A percentile compares a stretch with the other conserved stretches of the same genome.
phyloP scores from a whole-genome alignment of 2,329 filamentous ascomycete species.

The Trichoderma simmonsii region DNA sequence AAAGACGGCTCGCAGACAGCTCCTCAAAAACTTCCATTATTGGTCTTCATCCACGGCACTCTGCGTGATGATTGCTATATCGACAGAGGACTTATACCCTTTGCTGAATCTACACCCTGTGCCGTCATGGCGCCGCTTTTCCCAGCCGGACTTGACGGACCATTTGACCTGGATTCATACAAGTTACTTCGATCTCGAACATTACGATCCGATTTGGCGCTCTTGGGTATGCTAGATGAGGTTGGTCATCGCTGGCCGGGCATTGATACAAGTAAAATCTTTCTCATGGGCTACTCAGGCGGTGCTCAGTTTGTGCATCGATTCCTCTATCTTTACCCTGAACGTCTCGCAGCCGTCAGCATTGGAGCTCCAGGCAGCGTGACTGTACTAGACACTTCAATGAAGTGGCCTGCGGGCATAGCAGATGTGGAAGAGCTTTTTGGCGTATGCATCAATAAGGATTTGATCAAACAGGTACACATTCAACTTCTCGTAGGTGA shows the following conservation, averaged over 20 bases:
- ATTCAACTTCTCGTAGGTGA: not conserved
- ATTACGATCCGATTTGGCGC: not conserved
- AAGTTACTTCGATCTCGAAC: not conserved
- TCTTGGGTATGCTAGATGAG: not conserved
- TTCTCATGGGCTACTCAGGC: not conserved
- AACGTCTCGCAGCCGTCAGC: not conserved
- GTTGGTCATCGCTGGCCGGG: not conserved
- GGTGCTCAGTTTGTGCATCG: not conserved
- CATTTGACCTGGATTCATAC: not conserved
- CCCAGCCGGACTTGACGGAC: not conserved
- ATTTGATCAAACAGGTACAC: not conserved
- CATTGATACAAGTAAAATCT: not conserved
- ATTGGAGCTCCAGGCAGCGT: not conserved
- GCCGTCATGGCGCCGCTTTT: not conserved
- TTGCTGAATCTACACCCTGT: not conserved
- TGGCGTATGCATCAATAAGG: not conserved
- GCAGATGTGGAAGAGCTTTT: not conserved
- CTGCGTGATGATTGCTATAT: not conserved
- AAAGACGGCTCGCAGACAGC: not conserved
- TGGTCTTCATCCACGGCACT: not conserved
- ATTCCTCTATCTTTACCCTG: not conserved
- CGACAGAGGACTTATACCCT: not conserved
- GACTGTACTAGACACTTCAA: not conserved
- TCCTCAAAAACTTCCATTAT: not conserved
- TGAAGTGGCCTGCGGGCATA: not conserved